Conservation (phyloP, 2,329 filamentous ascomycete species). For the Botrytis tulipae region DNA sequence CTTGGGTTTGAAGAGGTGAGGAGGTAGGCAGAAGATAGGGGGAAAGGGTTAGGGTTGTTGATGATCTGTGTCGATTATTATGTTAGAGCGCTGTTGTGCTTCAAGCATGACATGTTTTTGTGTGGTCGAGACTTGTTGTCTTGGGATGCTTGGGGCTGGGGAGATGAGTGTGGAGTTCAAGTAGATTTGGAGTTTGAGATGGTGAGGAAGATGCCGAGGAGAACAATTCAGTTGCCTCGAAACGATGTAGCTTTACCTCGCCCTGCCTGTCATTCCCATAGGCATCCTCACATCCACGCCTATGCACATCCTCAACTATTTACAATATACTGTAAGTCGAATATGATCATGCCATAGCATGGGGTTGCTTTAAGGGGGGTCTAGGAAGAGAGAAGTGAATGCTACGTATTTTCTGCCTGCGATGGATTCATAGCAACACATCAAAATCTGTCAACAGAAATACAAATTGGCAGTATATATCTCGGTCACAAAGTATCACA, state of each 20-base stretch:
- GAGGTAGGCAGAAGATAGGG: neutral
- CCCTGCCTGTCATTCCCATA: neutral
- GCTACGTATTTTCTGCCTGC: neutral
- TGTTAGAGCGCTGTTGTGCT: neutral
- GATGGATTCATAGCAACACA: neutral
- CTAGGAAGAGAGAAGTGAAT: neutral
- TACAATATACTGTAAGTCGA: neutral
- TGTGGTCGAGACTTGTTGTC: neutral
- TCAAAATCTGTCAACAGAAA: neutral
- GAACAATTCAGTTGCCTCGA: neutral
- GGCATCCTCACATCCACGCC: neutral
- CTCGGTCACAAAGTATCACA: neutral
- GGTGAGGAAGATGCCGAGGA: neutral
- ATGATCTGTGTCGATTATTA: neutral
- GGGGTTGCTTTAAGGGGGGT: neutral
- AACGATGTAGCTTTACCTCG: neutral
- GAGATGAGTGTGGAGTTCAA: accelerated
- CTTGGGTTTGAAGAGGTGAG: no score
- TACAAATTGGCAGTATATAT: neutral
- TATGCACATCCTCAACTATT: neutral
- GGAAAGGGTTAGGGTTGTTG: neutral
- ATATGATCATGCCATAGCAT: neutral
- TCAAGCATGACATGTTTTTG: neutral
- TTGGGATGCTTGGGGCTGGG: neutral
- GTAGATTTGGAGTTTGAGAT: neutral